Evolutionary conservation across 305 asterid genomes (phyloP).

Genomic region (Withania somnifera): DNA sequence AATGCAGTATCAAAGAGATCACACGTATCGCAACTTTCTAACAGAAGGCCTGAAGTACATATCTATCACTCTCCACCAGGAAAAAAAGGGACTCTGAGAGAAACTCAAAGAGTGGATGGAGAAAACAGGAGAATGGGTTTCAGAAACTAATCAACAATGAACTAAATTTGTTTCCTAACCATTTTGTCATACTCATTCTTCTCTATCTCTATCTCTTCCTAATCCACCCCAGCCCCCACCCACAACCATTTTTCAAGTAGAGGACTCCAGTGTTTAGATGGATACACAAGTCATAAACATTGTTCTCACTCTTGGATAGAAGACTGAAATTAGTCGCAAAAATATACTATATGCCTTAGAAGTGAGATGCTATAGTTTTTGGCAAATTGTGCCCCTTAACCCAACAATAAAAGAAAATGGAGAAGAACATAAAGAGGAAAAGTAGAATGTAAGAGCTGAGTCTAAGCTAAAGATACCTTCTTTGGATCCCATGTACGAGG

Average conservation of each 20-base stretch:
- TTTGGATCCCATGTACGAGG: not conserved
- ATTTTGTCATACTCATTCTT: not conserved
- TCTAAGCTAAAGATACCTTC: not conserved
- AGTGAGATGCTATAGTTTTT: not conserved
- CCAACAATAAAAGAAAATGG: not conserved
- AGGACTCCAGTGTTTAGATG: not conserved
- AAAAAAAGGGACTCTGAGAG: not conserved
- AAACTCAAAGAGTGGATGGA: not conserved
- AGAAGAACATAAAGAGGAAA: not conserved
- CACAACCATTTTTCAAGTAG: not conserved
- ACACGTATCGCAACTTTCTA: not conserved
- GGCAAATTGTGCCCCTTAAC: not conserved
- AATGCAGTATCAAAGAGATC: not conserved
- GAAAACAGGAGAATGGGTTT: not conserved
- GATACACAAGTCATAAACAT: not conserved
- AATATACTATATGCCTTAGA: not conserved
- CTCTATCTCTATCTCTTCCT: not conserved
- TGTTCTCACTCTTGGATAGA: not conserved
- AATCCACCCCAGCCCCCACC: not conserved
- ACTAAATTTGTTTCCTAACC: not conserved
- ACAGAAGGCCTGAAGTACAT: not conserved
- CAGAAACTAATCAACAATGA: not conserved
- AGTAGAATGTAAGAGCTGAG: not conserved
- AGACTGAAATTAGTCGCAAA: not conserved
- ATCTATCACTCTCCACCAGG: not conserved